These are phyloP conservation scores for Peribolospora baueri DNA, from an alignment of 768 basidiomycete genomes.

Conservation along the genomic window DNA sequence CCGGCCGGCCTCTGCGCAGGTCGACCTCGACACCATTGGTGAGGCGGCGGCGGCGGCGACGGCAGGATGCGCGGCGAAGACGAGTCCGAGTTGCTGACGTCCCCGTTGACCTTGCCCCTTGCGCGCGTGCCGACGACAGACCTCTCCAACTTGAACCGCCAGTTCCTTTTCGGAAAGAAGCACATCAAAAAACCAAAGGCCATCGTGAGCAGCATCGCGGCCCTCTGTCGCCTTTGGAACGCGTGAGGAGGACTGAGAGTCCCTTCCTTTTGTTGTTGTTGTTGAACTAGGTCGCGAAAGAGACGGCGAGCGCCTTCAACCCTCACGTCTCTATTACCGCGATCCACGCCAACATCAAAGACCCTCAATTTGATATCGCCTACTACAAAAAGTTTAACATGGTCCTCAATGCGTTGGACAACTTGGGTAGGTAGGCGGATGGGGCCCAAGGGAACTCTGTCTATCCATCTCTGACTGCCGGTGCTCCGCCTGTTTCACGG, in stretches of 20 bases:
- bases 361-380: conserved; percentile 57
- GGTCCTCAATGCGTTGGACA: conserved; percentile 86
- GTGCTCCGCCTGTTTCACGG: not conserved
- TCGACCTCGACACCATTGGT: conserved; percentile 82
- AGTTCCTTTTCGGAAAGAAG: conserved; percentile 89
- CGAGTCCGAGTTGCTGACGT: too few relatives aligned
- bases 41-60: too few relatives aligned
- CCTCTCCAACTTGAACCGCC: conserved; percentile 85
- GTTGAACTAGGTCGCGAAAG: conserved; percentile 42
- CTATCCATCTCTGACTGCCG: not conserved
- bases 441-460: not conserved
- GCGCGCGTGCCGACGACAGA: conserved; percentile 22
- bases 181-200: conserved; percentile 95
- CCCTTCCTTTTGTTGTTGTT: not conserved
- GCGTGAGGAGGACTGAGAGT: not conserved
- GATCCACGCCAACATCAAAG: conserved; percentile 88
- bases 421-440: conserved; percentile 40
- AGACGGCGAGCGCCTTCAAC: conserved; percentile 60
- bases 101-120: too few relatives aligned
- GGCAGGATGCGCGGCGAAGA: too few relatives aligned
- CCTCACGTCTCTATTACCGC: conserved; percentile 67
- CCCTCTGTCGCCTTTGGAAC: not conserved
- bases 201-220: conserved; percentile 29
- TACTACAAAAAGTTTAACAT: conserved; percentile 84
- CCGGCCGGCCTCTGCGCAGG: conserved; percentile 12